phyloP scores from a whole-genome alignment of 2,329 filamentous ascomycete species.

The Hymenoscyphus albidus region DNA sequence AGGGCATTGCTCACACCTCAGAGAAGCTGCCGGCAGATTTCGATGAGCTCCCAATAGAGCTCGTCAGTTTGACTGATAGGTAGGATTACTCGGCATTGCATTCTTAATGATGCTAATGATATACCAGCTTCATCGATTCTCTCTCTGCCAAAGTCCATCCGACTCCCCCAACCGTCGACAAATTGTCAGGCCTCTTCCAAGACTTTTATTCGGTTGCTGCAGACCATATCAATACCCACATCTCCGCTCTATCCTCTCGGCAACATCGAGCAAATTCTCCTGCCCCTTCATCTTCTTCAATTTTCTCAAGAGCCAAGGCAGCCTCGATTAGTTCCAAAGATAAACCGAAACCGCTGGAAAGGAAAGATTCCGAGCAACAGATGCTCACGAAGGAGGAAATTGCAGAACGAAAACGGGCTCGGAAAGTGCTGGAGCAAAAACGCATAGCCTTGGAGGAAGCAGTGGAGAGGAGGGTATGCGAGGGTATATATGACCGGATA shows the following conservation, averaged over 20 bases:
- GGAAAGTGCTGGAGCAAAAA: conserved; percentile 75
- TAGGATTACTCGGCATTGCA: conserved; percentile 36
- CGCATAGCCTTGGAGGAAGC: conserved; percentile 78
- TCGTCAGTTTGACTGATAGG: conserved; percentile 86
- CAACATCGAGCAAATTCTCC: conserved; percentile 66
- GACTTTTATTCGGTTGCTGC: conserved; percentile 85
- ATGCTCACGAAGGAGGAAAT: conserved; percentile 91
- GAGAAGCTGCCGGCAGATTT: conserved; percentile 49
- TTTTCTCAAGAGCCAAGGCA: conserved; percentile 53
- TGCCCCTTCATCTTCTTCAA: conserved; percentile 50
- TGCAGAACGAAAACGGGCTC: conserved; percentile 70
- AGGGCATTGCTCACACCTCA: conserved; percentile 17
- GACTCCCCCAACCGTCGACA: conserved; percentile 77
- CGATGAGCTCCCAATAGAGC: conserved; percentile 89
- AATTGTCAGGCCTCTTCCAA: conserved; percentile 82
- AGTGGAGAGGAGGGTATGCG: conserved; percentile 80
- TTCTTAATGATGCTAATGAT: conserved; percentile 23
- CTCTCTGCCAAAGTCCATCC: conserved; percentile 82
- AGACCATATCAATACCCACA: conserved; percentile 80
- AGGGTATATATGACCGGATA: conserved; percentile 80
- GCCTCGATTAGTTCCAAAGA: conserved; percentile 52
- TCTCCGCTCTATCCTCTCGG: conserved; percentile 71
- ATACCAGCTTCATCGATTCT: conserved; percentile 78
- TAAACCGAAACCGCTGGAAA: conserved; percentile 42
- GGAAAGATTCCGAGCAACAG: conserved; percentile 57